These are phyloP conservation scores for Stephania yunnanensis DNA, from an alignment of 164 flowering plant genomes.

Conservation along the genomic window DNA sequence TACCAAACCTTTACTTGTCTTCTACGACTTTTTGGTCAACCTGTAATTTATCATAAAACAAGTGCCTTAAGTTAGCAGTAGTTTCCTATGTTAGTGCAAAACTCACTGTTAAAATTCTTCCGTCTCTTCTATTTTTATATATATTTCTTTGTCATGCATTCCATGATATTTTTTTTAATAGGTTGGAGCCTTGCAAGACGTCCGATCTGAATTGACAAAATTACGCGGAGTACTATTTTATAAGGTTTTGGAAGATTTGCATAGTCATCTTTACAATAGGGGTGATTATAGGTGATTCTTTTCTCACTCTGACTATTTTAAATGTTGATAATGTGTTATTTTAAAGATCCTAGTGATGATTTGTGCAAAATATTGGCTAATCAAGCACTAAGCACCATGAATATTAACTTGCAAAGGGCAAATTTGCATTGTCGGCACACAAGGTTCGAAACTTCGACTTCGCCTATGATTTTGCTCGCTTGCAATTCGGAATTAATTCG, in stretches of 20 bases:
- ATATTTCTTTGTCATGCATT: not conserved
- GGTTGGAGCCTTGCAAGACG: slow-evolving; percentile 99
- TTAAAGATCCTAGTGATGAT: not conserved
- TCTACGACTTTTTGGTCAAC: no score
- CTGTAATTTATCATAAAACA: no score
- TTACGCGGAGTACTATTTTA: slow-evolving; percentile 82
- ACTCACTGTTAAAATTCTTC: no score
- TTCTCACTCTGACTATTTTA: not conserved
- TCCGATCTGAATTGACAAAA: slow-evolving; percentile 83
- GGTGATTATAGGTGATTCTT: slow-evolving; percentile 80
- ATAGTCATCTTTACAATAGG: slow-evolving; percentile 86
- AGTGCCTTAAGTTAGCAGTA: no score
- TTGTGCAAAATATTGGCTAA: not conserved
- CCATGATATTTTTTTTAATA: slow-evolving; percentile 18
- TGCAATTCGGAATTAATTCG: no score
- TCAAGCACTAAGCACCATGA: not conserved
- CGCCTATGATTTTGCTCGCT: no score
- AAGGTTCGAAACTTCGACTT: no score
- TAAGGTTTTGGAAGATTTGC: slow-evolving; percentile 91
- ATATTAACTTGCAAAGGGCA: no score
- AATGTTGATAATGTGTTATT: not conserved
- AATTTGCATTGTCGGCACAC: no score
- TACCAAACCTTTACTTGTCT: no score
- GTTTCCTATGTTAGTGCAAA: no score
- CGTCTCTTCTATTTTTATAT: no score